Evolutionary conservation across 176 grass and related monocot genomes (phyloP), one percentile per base, ranked within the genome.

Genomic region (Saccharum officinarum): DNA sequence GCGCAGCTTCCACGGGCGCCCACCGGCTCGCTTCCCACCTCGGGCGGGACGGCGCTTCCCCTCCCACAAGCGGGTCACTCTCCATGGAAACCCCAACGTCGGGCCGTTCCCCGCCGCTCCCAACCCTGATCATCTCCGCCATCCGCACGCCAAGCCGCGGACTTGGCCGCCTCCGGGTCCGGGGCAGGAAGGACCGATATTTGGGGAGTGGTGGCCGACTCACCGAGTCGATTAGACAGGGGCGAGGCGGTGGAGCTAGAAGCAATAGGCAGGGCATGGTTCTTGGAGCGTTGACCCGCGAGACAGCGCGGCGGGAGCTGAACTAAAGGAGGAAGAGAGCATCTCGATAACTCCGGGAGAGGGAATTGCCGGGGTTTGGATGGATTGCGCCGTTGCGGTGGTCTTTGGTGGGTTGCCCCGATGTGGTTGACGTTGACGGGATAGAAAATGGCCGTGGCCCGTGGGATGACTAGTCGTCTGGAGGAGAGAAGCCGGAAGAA

Each of bases 51-150:
- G 84, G 8, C 30, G 45, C 71, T 3, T 79, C 89, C 14, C 57
- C 69, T 80, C 68, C 80, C 61, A 91, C 61, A 22, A 87, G 76
- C 39, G 76, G 85, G 15, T 90, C 79, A 45, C 72, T 78, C 61
- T 90, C 84, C 79, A 41, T 61, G 22, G 68, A 38, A 39, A 69
- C 59, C 69, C 50, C 81, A 16, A 80, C 22, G 80, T 84, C 80
- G 31, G 28, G 31, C 61, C 80, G 47, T 1, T 85, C 38, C 69
- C 49, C 75, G 80, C 61, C 75, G 80, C 49, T 26, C 76, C 23
- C 80, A 2, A 87, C 41, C 62, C 69, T 50, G 69, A 18, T n/a
- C 69, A 87, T 87, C 85, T 91, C 76, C 16, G 62, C 50, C 89
- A 91, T 91, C 18, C 62, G 67, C 61, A 75, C 30, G 49, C 75